phyloP scores from a whole-genome alignment of 2,329 filamentous ascomycete genomes.

The Salinomyces thailandicus region DNA sequence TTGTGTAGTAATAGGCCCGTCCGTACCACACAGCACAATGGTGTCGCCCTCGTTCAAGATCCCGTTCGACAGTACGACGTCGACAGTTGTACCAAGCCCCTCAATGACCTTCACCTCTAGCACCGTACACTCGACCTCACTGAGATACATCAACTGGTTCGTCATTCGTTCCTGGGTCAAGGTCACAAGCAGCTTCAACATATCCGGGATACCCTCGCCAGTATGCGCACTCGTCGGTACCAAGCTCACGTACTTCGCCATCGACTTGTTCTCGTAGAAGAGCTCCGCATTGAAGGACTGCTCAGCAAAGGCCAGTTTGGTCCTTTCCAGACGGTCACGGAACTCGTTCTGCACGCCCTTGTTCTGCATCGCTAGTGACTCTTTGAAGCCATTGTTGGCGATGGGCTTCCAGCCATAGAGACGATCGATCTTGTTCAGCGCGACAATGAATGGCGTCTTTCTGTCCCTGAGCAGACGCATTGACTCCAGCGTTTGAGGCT shows the following conservation, averaged over 20 bases:
- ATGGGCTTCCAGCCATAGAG: slow-evolving; percentile 98
- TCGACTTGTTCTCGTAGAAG: slow-evolving; percentile 95
- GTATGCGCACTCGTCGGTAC: slow-evolving; percentile 96
- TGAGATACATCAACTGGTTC: slow-evolving; percentile 92
- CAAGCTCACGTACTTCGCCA: slow-evolving; percentile 88
- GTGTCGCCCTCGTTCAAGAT: slow-evolving; percentile 87
- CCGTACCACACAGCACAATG: slow-evolving; percentile 91
- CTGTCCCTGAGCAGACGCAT: slow-evolving; percentile 88
- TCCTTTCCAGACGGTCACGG: slow-evolving; percentile 75
- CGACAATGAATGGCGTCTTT: slow-evolving; percentile 96
- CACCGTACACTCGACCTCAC: slow-evolving; percentile 93
- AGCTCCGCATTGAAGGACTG: slow-evolving; percentile 97
- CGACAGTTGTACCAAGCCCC: slow-evolving; percentile 96
- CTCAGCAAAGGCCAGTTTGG: slow-evolving; percentile 88
- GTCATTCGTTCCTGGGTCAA: slow-evolving; percentile 97
- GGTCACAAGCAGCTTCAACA: slow-evolving; percentile 88
- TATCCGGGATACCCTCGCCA: slow-evolving; percentile 97
- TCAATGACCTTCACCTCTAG: slow-evolving; percentile 99
- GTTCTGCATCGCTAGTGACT: slow-evolving; percentile 80
- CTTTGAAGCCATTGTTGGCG: slow-evolving; percentile 95
- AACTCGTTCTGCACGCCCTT: slow-evolving; percentile 94
- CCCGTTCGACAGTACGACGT: slow-evolving; percentile 93
- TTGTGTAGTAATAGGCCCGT: slow-evolving; percentile 89
- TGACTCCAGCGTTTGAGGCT: slow-evolving; percentile 93
- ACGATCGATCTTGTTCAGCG: slow-evolving; percentile 99